Evolutionary conservation across 331 rosid genomes (phyloP).

Genomic region (Erythrophleum ivorense): DNA sequence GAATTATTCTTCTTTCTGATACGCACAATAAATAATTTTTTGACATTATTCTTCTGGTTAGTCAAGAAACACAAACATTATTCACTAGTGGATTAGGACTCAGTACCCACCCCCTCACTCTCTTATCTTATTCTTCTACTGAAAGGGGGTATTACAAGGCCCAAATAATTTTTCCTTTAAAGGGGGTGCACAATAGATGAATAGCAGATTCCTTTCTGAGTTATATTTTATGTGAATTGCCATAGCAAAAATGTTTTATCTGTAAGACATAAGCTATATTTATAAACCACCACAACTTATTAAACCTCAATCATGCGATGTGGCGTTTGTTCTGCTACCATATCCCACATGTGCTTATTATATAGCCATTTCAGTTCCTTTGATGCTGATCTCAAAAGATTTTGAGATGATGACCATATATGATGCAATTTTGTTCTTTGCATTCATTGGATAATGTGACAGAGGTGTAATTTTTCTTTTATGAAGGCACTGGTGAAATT

Average conservation of each 20-base stretch:
- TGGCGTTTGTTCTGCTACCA: constrained; percentile 7
- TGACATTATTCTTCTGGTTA: background rate
- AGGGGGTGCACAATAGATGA: background rate
- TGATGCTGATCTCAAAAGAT: background rate
- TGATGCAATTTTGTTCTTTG: background rate
- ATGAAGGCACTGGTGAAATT: background rate
- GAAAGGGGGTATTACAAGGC: background rate
- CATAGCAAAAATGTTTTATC: background rate
- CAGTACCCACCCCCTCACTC: background rate
- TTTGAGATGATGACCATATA: background rate
- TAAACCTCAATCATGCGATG: background rate
- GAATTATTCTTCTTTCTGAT: too few species aligned
- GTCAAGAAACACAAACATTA: background rate
- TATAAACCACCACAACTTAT: background rate
- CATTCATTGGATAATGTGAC: background rate
- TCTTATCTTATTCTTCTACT: background rate
- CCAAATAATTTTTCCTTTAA: background rate
- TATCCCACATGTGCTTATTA: background rate
- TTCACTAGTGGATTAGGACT: background rate
- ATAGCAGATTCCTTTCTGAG: background rate
- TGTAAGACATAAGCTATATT: background rate
- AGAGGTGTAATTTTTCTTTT: background rate
- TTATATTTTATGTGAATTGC: background rate
- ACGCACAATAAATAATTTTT: background rate
- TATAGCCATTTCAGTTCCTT: background rate